A percentile compares a stretch with the other conserved stretches of the same genome.
These are phyloP conservation scores for Colletotrichum simmondsii DNA, from an alignment of 2,329 filamentous ascomycete species.

Conservation along the genomic window DNA sequence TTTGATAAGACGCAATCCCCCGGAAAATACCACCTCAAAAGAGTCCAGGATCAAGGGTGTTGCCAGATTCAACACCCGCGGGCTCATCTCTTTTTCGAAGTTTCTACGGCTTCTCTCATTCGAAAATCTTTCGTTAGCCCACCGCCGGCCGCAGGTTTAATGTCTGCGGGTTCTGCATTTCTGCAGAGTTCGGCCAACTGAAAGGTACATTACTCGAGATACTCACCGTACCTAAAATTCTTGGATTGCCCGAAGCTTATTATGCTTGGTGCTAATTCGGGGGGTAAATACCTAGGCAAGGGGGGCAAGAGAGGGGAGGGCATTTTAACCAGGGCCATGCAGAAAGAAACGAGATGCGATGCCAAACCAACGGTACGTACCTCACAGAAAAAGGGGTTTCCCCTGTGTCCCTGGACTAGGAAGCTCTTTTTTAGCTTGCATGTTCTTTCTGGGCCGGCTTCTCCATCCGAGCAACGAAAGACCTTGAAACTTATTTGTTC, in stretches of 20 bases:
- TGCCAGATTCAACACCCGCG: slow-evolving; percentile 3
- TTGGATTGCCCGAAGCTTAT: background rate
- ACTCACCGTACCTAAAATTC: background rate
- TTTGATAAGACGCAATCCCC: slow-evolving; percentile 22
- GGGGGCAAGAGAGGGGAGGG: background rate
- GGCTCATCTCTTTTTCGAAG: slow-evolving; percentile 20
- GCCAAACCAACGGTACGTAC: slow-evolving; percentile 17
- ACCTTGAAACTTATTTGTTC: background rate
- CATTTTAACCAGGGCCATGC: background rate
- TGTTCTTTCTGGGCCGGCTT: slow-evolving; percentile 1
- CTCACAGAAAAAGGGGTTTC: background rate
- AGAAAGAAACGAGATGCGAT: background rate
- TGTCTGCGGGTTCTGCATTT: background rate
- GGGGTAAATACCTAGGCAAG: background rate
- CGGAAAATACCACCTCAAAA: slow-evolving; percentile 29
- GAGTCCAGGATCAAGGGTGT: slow-evolving; percentile 28
- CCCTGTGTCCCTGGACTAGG: background rate
- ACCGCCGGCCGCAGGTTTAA: background rate
- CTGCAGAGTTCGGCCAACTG: slow-evolving; percentile 9
- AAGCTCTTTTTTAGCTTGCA: background rate
- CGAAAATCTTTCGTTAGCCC: background rate
- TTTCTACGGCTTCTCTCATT: slow-evolving; percentile 1
- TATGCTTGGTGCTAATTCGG: slow-evolving; percentile 6
- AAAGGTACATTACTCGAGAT: slow-evolving; percentile 20
- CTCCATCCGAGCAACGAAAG: slow-evolving; percentile 9